phyloP scores from a whole-genome alignment of 2,329 filamentous ascomycete genomes.

The Coccinonectria pachysandricola region DNA sequence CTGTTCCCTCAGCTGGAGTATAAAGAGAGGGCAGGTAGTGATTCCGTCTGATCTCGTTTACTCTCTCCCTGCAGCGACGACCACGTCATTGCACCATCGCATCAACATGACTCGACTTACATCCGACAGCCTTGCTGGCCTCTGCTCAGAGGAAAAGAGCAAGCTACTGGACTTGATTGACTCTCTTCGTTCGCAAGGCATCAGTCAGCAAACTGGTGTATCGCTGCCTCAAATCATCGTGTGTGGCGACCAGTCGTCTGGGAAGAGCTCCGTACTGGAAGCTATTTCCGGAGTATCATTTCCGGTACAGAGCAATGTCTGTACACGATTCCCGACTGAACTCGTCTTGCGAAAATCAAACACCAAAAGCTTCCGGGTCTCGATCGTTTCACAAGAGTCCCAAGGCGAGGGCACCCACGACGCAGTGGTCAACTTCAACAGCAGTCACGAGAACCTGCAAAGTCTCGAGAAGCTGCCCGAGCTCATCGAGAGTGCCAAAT shows the following conservation, averaged over 20 bases:
- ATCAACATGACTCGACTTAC: constrained; percentile 1
- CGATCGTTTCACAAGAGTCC: constrained; percentile 17
- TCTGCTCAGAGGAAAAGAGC: constrained; percentile 12
- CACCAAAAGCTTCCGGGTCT: constrained; percentile 22
- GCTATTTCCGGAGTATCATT: constrained; percentile 52
- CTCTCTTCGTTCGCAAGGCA: constrained; percentile 23
- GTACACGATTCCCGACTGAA: constrained; percentile 53
- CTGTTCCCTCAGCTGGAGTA: too few species aligned
- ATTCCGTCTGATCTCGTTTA: too few species aligned
- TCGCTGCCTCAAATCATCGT: constrained; percentile 38
- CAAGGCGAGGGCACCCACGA: constrained; percentile 1
- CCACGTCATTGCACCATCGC: constrained; percentile 1
- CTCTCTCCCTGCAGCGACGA: too few species aligned
- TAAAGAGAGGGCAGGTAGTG: too few species aligned
- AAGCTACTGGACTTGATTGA: constrained; percentile 29
- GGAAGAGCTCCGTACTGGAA: constrained; percentile 54
- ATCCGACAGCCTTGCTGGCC: constrained; percentile 1
- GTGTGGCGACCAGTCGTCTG: constrained; percentile 49
- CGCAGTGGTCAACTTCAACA: constrained; percentile 9
- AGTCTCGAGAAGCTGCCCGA: constrained; percentile 8
- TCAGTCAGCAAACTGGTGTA: constrained; percentile 27
- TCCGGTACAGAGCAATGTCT: constrained; percentile 44
- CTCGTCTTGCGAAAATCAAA: constrained; percentile 37
- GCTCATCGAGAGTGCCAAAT: constrained; percentile 30
- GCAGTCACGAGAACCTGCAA: constrained; percentile 9